Percentiles rank a stretch among this genome's conserved stretches.
Conservation (phyloP, 805 yeast genomes). For the Schwanniomyces occidentalis region DNA sequence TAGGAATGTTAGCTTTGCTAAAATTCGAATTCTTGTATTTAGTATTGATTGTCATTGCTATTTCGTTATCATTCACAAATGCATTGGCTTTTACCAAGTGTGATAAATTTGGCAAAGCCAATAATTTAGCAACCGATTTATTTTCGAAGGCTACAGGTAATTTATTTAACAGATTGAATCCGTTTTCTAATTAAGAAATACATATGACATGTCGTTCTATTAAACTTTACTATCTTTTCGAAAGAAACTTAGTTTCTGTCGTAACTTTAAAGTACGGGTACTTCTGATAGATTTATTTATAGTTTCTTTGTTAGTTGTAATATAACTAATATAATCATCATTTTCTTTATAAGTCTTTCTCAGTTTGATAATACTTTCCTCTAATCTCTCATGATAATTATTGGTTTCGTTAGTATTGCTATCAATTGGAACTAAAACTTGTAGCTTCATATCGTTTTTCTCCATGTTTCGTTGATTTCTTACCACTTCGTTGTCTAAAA, state of each 20-base stretch:
- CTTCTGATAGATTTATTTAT: background rate
- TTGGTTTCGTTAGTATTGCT: background rate
- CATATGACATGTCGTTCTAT: background rate
- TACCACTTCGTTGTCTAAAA: no score
- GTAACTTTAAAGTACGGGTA: background rate
- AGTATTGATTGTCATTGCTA: constrained; percentile 63
- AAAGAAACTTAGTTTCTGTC: constrained; percentile 1
- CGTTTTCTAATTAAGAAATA: constrained; percentile 22
- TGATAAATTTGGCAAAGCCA: constrained; percentile 88
- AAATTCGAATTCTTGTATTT: constrained; percentile 73
- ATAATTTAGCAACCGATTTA: constrained; percentile 58
- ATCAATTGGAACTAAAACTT: background rate
- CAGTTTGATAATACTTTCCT: constrained; percentile 10
- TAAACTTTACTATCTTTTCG: background rate
- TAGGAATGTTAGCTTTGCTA: constrained; percentile 76
- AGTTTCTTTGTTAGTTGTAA: no score
- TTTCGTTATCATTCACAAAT: constrained; percentile 74
- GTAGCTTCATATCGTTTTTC: no score
- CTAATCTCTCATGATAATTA: constrained; percentile 6
- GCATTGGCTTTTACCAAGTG: constrained; percentile 89
- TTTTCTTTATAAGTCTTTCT: constrained; percentile 10
- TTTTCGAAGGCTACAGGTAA: constrained; percentile 53
- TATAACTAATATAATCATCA: constrained; percentile 7
- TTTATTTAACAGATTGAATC: constrained; percentile 49
- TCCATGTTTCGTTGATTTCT: no score